Conservation (phyloP, 371 early-diverging fungal species). For the Quaeritorhiza haematococci region DNA sequence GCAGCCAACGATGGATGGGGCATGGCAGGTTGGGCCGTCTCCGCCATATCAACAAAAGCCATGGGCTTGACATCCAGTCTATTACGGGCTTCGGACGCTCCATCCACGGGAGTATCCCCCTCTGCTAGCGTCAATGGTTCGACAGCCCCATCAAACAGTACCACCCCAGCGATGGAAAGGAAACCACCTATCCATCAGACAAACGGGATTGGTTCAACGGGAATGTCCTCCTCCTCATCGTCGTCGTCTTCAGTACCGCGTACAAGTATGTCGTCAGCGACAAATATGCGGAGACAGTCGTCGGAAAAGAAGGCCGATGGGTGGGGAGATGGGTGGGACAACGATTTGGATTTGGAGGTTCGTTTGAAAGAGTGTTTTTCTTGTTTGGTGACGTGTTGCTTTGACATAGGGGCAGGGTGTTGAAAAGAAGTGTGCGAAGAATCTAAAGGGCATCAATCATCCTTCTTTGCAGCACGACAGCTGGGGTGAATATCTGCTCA, state of each 20-base stretch:
- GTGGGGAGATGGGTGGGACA: neutral
- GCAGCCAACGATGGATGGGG: conserved; percentile 40
- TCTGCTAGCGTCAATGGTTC: conserved; percentile 6
- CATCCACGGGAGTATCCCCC: conserved; percentile 6
- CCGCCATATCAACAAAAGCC: conserved; percentile 50
- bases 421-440: too few relatives aligned
- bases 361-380: too few relatives aligned
- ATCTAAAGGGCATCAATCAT: too few relatives aligned
- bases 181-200: neutral
- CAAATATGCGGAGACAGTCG: neutral
- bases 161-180: neutral
- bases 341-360: neutral
- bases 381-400: conserved; percentile 1
- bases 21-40: conserved; percentile 75
- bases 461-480: too few relatives aligned
- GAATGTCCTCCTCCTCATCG: neutral
- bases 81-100: neutral
- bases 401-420: neutral
- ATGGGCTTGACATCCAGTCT: conserved; percentile 11
- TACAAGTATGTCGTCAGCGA: too few relatives aligned
- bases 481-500: too few relatives aligned
- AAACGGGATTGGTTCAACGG: neutral
- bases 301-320: neutral
- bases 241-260: too few relatives aligned
- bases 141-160: too few relatives aligned